These are phyloP conservation scores for Ophiocytium majus DNA, from an alignment of 352 stramenopile genomes.

Conservation along the genomic window DNA sequence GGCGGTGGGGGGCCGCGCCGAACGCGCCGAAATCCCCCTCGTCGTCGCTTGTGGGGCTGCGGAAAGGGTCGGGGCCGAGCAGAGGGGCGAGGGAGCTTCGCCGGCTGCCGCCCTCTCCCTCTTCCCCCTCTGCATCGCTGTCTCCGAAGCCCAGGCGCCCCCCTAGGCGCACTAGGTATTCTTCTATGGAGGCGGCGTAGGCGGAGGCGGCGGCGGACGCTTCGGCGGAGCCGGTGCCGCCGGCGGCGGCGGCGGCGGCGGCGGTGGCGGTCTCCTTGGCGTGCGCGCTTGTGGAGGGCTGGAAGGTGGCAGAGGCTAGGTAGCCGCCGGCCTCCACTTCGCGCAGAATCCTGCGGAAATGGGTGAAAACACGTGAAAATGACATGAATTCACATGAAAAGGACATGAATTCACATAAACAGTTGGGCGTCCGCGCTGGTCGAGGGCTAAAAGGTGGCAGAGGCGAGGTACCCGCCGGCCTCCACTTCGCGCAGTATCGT, in stretches of 20 bases:
- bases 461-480: neutral
- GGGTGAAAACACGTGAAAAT: no score
- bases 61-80: neutral
- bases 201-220: no score
- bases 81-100: neutral
- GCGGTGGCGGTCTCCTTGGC: no score
- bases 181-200: neutral
- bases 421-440: no score
- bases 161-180: constrained; percentile 12
- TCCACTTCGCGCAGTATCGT: constrained; percentile 24
- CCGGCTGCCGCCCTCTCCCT: neutral
- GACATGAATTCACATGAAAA: no score
- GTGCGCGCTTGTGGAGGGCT: no score
- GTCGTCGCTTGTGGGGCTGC: neutral
- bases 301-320: neutral
- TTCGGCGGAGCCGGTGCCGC: no score
- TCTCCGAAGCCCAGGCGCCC: constrained; percentile 5
- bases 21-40: neutral
- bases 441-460: neutral
- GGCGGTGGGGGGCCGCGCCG: no score
- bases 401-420: no score
- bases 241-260: no score
- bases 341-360: constrained; percentile 29
- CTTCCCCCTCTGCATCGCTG: neutral
- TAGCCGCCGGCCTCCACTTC: constrained; percentile 11